Conservation (phyloP, 2,329 filamentous ascomycete genomes). For the Fusarium sp. region DNA sequence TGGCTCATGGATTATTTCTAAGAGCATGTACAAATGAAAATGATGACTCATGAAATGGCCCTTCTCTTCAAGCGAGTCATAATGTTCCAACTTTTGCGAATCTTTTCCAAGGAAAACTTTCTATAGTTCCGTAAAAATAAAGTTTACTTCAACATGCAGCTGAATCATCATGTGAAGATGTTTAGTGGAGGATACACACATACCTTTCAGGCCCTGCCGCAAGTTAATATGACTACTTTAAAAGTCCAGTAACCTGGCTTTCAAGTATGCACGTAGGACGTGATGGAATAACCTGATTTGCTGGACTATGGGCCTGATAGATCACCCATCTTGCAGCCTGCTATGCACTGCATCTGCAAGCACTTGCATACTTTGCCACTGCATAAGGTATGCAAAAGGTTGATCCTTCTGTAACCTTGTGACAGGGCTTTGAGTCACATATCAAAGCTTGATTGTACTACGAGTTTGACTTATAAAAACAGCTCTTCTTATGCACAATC, state of each 20-base stretch:
- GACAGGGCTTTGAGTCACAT: background rate
- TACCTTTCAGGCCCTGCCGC: background rate
- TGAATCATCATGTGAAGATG: background rate
- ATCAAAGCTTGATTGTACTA: background rate
- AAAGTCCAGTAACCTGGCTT: background rate
- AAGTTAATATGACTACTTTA: background rate
- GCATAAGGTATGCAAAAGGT: background rate
- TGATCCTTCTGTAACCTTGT: background rate
- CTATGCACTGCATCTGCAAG: background rate
- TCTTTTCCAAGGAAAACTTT: background rate
- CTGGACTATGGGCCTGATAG: background rate
- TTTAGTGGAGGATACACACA: no score
- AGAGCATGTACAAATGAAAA: background rate
- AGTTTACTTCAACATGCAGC: background rate
- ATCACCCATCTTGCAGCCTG: background rate
- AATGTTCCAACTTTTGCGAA: background rate
- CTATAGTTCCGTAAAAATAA: background rate
- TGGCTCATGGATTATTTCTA: background rate
- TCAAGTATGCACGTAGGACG: background rate
- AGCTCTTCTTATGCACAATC: accelerated
- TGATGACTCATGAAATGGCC: background rate
- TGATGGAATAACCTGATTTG: background rate
- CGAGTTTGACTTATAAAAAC: background rate
- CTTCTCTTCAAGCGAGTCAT: background rate
- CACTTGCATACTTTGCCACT: background rate